Base-by-base conservation (phyloP, 2,329 filamentous ascomycete genomes). In the Scytalidium sp. region DNA sequence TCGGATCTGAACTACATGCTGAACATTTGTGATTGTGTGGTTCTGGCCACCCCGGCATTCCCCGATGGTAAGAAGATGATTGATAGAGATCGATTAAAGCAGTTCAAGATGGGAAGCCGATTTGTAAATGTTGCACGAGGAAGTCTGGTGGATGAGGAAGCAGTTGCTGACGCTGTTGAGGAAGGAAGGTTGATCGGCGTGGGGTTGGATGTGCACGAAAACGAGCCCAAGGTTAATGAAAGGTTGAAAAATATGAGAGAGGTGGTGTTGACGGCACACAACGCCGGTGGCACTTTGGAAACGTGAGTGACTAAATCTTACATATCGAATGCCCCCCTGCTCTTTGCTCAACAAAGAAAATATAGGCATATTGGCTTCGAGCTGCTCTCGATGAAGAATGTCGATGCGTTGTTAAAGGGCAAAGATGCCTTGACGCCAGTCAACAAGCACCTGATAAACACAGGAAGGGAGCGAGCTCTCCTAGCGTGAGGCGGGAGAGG, bases 121-220 rank as follows among this genome's bases (percentile, higher is more conserved):
- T 74, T 88, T 41, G 80, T 88, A 27, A 88, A 88, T 59, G 76
- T 88, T 23, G 83, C 84, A 6, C 70, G 84, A 9, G 85, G 85
- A 0, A 76, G 75, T 23, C 70, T 88, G 3, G 78, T 88, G 3
- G 82, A 88, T 53, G 84, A 87, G 56, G 76, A 79, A 3, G 84
- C 83, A 11, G 67, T 89, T 6, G 76, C 78, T 0, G 72, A 75
- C 19, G 83, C 84, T 3, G 65, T 88, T 13, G 76, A 83, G 47
- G 60, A 64, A 3, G 79, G 78, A 0, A 60, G 64, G 0, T 53
- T 88, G 0, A 65, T 68, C 1, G 69, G 76, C 1, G 80, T 78
- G 0, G 85, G 81, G 0, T 66, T 88, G 39, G 85, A 88, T 59
- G 85, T 88, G 13, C 80, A 87, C 60, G 75, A 75, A 7, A 58